phyloP scores from a whole-genome alignment of 169 alveolate species.

The Pseudocohnilembus persalinus region DNA sequence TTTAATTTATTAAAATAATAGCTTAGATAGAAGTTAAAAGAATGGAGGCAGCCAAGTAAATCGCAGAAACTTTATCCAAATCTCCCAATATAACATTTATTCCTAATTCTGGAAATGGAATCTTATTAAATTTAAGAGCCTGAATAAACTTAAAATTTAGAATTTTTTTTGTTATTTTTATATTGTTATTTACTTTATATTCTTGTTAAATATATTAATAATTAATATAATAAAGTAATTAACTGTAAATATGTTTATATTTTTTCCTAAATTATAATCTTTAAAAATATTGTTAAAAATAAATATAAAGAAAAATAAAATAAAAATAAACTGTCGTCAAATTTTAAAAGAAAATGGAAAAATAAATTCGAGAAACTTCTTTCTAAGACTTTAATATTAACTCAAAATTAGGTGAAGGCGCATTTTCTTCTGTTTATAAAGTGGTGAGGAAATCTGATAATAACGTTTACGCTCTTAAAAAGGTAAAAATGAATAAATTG shows the following conservation, averaged over 20 bases:
- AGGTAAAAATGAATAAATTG: constrained; percentile 56
- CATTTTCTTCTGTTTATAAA: constrained; percentile 68
- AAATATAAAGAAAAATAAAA: too few species aligned
- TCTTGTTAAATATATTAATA: too few species aligned
- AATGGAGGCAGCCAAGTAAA: constrained; percentile 96
- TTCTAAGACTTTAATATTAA: neutral
- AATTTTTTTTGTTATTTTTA: neutral
- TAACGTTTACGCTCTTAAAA: constrained; percentile 70
- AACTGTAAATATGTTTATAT: too few species aligned
- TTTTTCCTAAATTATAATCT: too few species aligned
- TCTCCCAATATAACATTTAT: constrained; percentile 92
- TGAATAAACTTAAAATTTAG: too few species aligned
- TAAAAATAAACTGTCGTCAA: too few species aligned
- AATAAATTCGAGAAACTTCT: too few species aligned
- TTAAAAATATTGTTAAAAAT: too few species aligned
- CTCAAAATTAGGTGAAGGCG: constrained; percentile 67
- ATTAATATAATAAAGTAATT: too few species aligned
- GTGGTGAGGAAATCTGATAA: constrained; percentile 68
- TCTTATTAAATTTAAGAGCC: constrained; percentile 38
- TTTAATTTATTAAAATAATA: neutral
- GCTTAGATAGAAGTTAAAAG: constrained; percentile 90
- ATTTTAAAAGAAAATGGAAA: too few species aligned
- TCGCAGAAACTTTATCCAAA: constrained; percentile 92
- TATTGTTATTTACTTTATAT: neutral
- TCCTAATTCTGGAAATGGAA: constrained; percentile 60